A percentile compares a stretch with the other conserved stretches of the same genome.
Conservation (phyloP, 2,329 filamentous ascomycete species). For the Chalaropsis thielavioides region DNA sequence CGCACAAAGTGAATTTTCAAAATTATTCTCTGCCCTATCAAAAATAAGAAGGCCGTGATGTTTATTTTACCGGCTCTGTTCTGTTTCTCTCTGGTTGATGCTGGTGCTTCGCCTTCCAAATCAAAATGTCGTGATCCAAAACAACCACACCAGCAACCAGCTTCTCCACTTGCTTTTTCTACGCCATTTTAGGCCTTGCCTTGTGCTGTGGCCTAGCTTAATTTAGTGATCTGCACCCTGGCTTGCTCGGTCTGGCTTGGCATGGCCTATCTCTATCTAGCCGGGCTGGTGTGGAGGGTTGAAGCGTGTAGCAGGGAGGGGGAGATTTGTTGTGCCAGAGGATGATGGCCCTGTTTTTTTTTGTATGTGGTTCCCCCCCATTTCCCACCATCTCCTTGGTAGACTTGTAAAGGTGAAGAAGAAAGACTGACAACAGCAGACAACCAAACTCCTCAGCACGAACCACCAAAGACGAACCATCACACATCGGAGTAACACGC, state of each 20-base stretch:
- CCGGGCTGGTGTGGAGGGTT: neutral
- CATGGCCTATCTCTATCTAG: neutral
- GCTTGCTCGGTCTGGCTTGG: neutral
- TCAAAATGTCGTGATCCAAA: neutral
- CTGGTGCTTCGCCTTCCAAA: no score
- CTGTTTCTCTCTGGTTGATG: no score
- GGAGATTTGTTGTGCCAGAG: neutral
- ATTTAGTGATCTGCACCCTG: neutral
- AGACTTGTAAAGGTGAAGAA: no score
- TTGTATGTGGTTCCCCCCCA: neutral
- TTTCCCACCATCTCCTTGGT: no score
- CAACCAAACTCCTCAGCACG: no score
- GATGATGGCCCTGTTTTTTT: neutral
- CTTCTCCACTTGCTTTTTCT: neutral
- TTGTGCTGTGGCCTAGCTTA: neutral
- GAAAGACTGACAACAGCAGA: no score
- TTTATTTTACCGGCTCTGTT: no score
- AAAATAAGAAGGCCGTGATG: no score
- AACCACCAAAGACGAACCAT: no score
- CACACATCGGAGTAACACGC: neutral
- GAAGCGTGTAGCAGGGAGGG: neutral
- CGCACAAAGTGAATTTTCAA: neutral
- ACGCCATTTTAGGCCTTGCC: neutral
- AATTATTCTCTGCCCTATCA: neutral
- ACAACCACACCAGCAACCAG: neutral